A percentile compares a stretch with the other conserved stretches of the same genome.
phyloP scores from a whole-genome alignment of 768 basidiomycete genomes.

The Pholiota molesta region DNA sequence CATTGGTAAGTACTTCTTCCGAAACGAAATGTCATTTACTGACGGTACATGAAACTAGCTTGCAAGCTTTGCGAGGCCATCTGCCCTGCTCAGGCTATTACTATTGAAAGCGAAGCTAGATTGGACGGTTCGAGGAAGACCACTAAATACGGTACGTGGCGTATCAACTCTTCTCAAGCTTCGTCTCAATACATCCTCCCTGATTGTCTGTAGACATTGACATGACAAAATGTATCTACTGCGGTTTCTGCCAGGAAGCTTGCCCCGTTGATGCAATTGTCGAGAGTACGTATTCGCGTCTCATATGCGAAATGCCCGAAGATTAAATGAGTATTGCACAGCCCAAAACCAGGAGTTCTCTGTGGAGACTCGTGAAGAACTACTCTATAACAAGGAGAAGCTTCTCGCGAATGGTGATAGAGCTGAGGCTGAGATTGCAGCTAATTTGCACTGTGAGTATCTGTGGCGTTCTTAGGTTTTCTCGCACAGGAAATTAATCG shows the following conservation, averaged over 20 bases:
- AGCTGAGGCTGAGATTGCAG: conserved; percentile 97
- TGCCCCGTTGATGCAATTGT: conserved; percentile 99
- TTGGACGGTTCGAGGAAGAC: conserved; percentile 95
- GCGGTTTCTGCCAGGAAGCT: conserved; percentile 99
- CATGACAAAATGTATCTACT: conserved; percentile 99
- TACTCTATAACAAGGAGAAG: conserved; percentile 99
- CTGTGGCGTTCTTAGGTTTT: conserved; percentile 12
- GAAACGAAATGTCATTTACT: not conserved
- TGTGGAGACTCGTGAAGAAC: conserved; percentile 96
- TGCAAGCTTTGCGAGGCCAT: conserved; percentile 99
- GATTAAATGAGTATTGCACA: conserved; percentile 32
- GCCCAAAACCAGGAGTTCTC: conserved; percentile 98
- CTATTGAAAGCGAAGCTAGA: conserved; percentile 97
- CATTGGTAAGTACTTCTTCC: conserved; percentile 69
- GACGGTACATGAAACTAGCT: conserved; percentile 48
- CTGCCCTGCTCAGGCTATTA: conserved; percentile 98
- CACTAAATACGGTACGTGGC: conserved; percentile 86
- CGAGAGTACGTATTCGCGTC: conserved; percentile 70
- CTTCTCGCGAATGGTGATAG: conserved; percentile 94
- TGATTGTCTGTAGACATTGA: conserved; percentile 74
- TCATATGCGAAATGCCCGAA: conserved; percentile 2
- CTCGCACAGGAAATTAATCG: conserved; percentile 25
- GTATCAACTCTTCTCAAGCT: conserved; percentile 9
- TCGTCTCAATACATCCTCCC: conserved; percentile 3
- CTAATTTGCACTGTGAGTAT: conserved; percentile 80